Evolutionary conservation across 1,284 basidiomycete genomes (phyloP), one percentile per base, ranked within the genome.

Genomic region (Irpex sp.): DNA sequence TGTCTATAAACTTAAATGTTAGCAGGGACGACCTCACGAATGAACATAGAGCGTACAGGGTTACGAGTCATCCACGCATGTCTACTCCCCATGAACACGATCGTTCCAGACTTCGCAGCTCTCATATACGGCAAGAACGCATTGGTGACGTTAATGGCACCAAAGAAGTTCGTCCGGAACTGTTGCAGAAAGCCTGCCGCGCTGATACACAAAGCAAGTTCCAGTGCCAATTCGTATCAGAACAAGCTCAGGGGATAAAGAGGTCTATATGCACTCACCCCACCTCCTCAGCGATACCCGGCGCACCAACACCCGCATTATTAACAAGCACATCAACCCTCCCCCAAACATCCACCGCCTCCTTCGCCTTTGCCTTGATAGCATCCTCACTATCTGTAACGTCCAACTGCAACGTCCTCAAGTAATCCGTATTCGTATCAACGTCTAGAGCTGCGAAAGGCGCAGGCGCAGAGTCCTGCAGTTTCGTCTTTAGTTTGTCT

Each of bases 251-350:
- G 0, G 55, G 9, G 9, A 3, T 1, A 21, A 40, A 52, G 17
- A 36, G 21, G 21, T 26, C 21, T 26, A 3, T 26, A 19, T 19
- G 69, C 73, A 34, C 31, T 34, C 48, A 78, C 76, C 76, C 74
- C 47, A 66, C 65, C 58, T 78, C 77, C 65, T 78, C 77, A 9
- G 71, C 63, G 13, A 70, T 65, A 19, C 71, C 72, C 5, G 69
- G 48, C 15, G 68, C 40, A 6, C 71, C 73, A 57, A 68, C 65
- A 2, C 76, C 75, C 3, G 76, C 75, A 62, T 78, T 77, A 60
- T 76, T 78, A n/a, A 78, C 77, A 6, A 78, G 58, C 4, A 77
- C 72, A 63, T 78, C 76, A 11, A 78, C 66, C 36, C 68, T 66
- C 7, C 75, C 74, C 72, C 73, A 77, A 17, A 74, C 47, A 13